Conservation (phyloP, 345 rosid genomes). For the Eucalyptus microcorys region DNA sequence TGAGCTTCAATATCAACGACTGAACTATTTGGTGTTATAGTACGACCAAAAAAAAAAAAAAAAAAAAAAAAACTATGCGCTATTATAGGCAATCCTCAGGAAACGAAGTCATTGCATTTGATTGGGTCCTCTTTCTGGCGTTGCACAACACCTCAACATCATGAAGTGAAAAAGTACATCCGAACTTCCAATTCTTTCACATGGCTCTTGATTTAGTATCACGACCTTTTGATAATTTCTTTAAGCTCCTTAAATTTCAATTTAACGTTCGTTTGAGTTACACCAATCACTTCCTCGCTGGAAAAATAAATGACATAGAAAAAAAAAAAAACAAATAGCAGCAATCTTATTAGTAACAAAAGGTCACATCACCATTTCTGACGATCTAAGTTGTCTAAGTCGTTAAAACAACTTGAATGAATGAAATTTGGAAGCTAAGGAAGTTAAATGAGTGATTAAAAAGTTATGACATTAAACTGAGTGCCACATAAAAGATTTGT, state of each 20-base stretch:
- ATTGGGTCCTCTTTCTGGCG: neutral
- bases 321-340: too few species aligned
- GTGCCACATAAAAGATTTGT: too few species aligned
- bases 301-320: too few species aligned
- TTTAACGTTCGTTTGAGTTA: neutral
- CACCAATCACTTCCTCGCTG: neutral
- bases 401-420: too few species aligned
- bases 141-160: neutral
- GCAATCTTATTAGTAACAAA: neutral
- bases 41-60: too few species aligned
- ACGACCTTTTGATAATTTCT: too few species aligned
- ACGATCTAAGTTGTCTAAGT: neutral
- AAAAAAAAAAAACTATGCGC: too few species aligned
- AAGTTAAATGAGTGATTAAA: too few species aligned
- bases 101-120: neutral
- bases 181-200: neutral
- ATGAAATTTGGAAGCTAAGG: neutral
- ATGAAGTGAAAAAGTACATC: too few species aligned
- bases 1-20: neutral
- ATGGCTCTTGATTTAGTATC: neutral
- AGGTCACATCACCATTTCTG: neutral
- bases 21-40: neutral
- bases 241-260: neutral
- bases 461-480: neutral
- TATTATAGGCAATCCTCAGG: neutral